Evolutionary conservation across 768 basidiomycete species (phyloP).

Genomic region (Lactifluus hygrophoroides): DNA sequence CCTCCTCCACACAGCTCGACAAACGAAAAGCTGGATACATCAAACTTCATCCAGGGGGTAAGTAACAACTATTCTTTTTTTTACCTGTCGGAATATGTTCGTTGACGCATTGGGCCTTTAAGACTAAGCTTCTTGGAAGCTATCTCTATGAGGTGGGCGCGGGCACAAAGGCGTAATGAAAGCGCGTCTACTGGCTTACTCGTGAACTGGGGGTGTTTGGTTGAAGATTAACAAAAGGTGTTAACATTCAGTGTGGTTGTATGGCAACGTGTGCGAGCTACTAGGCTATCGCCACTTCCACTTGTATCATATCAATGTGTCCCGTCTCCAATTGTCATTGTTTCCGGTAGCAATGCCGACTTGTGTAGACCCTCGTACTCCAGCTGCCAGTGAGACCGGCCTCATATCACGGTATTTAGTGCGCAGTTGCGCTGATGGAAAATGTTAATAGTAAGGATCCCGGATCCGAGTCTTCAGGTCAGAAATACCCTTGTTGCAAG

Average conservation of each 20-base stretch:
- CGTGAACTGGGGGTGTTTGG: background rate
- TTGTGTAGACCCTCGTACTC: too few relatives aligned
- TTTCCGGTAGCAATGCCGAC: background rate
- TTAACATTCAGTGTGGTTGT: background rate
- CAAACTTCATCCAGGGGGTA: constrained; percentile 84
- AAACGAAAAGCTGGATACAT: constrained; percentile 89
- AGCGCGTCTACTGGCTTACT: background rate
- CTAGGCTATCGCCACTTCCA: too few relatives aligned
- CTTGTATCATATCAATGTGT: background rate
- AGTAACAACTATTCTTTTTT: constrained; percentile 23
- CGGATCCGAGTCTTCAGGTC: too few relatives aligned
- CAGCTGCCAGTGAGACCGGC: too few relatives aligned
- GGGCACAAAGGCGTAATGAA: background rate
- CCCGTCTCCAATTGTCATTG: too few relatives aligned
- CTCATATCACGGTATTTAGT: too few relatives aligned
- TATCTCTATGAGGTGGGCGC: constrained; percentile 4
- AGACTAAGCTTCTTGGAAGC: constrained; percentile 16
- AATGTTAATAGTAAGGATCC: too few relatives aligned
- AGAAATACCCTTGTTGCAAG: too few relatives aligned
- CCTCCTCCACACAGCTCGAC: constrained; percentile 49
- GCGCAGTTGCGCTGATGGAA: too few relatives aligned
- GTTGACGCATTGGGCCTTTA: background rate
- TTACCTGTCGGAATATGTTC: background rate
- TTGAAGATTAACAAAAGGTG: background rate
- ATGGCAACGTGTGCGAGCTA: background rate